Percentiles rank a stretch among this genome's conserved stretches.
These are phyloP conservation scores for Phytophthora palmivora DNA, from an alignment of 352 stramenopile genomes.

Conservation along the genomic window DNA sequence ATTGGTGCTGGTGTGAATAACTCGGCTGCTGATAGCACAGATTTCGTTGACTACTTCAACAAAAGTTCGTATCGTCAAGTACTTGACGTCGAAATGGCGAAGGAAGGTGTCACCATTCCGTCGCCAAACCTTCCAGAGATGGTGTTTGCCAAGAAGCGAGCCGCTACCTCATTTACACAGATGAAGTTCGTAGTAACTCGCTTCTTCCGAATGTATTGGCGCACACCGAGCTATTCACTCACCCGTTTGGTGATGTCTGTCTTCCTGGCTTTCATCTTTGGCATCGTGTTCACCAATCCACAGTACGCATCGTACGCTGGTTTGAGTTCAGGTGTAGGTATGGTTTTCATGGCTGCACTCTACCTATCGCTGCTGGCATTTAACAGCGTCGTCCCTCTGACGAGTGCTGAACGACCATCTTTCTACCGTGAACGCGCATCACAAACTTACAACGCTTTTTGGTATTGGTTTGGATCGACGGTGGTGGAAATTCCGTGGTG, in stretches of 20 bases:
- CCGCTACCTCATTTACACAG: conserved; percentile 23
- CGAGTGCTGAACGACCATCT: conserved; percentile 53
- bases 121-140: conserved; percentile 18
- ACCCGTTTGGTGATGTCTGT: conserved; percentile 61
- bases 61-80: conserved; percentile 9
- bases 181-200: conserved; percentile 31
- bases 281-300: conserved; percentile 52
- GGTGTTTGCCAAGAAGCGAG: conserved; percentile 37
- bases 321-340: conserved; percentile 47
- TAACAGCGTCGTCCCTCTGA: conserved; percentile 65
- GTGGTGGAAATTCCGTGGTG: conserved; percentile 38
- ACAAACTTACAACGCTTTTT: conserved; percentile 13
- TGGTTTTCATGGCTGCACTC: conserved; percentile 77
- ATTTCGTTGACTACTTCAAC: conserved; percentile 31
- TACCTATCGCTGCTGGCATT: conserved; percentile 68
- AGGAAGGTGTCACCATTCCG: conserved; percentile 27
- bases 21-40: conserved; percentile 4
- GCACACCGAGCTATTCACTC: conserved; percentile 71
- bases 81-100: conserved; percentile 11
- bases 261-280: conserved; percentile 72
- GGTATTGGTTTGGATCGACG: conserved; percentile 61
- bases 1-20: conserved; percentile 52
- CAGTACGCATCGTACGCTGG: conserved; percentile 38
- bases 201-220: conserved; percentile 44
- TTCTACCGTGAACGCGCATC: too few species aligned